These are phyloP conservation scores for Papilionanthe hybrid DNA, from an alignment of 116 monocot species.

Conservation along the genomic window DNA sequence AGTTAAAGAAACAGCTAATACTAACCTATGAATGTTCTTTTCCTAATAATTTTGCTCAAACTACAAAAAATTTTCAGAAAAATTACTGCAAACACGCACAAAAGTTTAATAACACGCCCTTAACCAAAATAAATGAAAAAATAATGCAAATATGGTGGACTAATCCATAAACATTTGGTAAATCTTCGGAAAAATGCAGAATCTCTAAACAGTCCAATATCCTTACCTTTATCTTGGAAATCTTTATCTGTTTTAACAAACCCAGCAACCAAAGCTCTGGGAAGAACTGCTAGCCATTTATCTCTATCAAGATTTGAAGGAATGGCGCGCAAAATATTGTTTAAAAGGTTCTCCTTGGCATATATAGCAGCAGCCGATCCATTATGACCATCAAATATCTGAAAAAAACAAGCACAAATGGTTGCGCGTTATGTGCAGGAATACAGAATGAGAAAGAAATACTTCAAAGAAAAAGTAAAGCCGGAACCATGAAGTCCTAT, in stretches of 20 bases:
- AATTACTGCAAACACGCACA: neutral
- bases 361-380: constrained; percentile 57
- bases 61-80: neutral
- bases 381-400: constrained; percentile 79
- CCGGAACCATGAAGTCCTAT: neutral
- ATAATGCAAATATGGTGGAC: neutral
- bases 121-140: neutral
- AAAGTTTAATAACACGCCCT: neutral
- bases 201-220: neutral
- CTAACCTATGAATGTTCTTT: neutral
- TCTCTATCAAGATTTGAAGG: constrained; percentile 52
- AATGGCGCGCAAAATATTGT: constrained; percentile 52
- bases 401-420: constrained; percentile 4
- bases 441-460: neutral
- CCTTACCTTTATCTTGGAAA: constrained; percentile 42
- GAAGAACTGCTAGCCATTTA: constrained; percentile 66
- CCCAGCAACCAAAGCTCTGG: constrained; percentile 57
- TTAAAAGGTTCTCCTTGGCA: constrained; percentile 57
- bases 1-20: neutral
- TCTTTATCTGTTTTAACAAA: constrained; percentile 78
- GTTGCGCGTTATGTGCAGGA: neutral
- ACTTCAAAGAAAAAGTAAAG: neutral
- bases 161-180: neutral
- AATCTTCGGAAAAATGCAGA: neutral
- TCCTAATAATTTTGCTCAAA: neutral